Conservation (phyloP, 306 rosid genomes). For the Castanea sativa region DNA sequence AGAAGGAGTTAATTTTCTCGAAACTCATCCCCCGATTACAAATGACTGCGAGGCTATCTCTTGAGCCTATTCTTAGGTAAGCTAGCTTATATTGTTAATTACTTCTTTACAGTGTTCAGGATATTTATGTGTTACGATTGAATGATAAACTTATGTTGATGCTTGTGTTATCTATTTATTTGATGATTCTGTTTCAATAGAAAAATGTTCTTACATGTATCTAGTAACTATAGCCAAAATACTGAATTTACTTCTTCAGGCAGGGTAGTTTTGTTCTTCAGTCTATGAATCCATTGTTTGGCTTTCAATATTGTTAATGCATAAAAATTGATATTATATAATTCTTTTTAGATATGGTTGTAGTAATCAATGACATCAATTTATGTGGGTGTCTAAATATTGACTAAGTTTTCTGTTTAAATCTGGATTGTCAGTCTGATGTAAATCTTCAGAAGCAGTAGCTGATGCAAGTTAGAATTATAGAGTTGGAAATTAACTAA, state of each 20-base stretch:
- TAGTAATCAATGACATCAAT: neutral
- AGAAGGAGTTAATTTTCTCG: slow-evolving; percentile 61
- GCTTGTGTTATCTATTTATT: neutral
- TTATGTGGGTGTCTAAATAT: neutral
- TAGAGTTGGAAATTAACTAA: no score
- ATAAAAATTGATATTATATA: neutral
- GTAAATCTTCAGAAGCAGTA: neutral
- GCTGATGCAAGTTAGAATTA: neutral
- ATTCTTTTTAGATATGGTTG: neutral
- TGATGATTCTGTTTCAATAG: neutral
- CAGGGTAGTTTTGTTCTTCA: neutral
- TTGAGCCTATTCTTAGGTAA: slow-evolving; percentile 83
- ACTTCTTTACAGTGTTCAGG: slow-evolving; percentile 10
- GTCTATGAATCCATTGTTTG: neutral
- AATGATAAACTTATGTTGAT: neutral
- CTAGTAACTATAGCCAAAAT: neutral
- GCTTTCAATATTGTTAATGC: neutral
- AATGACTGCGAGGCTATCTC: slow-evolving; percentile 74
- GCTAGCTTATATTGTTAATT: slow-evolving; percentile 6
- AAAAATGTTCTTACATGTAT: neutral
- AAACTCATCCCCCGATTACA: slow-evolving; percentile 68
- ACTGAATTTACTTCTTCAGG: neutral
- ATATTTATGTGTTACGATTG: neutral
- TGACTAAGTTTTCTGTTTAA: neutral
- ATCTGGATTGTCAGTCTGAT: neutral